Base-by-base conservation (phyloP, 306 rosid genomes). In the Cucurbita moschata region DNA sequence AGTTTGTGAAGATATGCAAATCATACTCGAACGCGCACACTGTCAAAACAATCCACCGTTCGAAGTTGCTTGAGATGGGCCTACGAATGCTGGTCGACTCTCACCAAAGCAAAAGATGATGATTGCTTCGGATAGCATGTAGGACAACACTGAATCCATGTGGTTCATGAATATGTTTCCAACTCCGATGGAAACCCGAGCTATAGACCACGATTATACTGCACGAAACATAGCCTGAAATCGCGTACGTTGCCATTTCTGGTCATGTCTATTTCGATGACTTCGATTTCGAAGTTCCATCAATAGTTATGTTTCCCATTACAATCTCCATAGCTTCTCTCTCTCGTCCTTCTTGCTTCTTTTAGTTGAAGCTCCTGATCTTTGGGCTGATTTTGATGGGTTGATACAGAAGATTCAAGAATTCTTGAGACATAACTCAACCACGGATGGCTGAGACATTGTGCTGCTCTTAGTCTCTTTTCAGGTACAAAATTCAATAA, bases 401-500 rank as follows among this genome's bases (percentile, higher is more conserved):
- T 49, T n/a, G n/a, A 43, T 58, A 52, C 5, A 5, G 78, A 79
- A 65, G n/a, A 77, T 75, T 79, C 80, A 51, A 66, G 82, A 68
- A 80, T 85, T 43, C 84, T 83, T 4, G 90, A 92, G 43, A 89
- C 90, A 35, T 84, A 84, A 79, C 77, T 81, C 30, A 92, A 76
- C 96, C 97, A 92, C 8, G 96, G 88, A 85, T 92, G 97, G 42
- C 70, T 83, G 75, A 92, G 94, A 80, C 92, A 86, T 58, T 86
- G 82, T 19, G 82, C 86, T 5, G 96, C 97, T 14, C 90, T 81
- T 15, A 94, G 96, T 77, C 97, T 86, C 75, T 86, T 89, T 80
- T 89, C 97, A 42, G 97, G 92, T 57, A 81, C 88, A 85, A 89
- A 89, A 78, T 89, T 90, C 61, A 92, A 96, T 54, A 92, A 82